A percentile compares a stretch with the other conserved stretches of the same genome.
Conservation (phyloP, 768 basidiomycete genomes). For the Tulasnella sp. region DNA sequence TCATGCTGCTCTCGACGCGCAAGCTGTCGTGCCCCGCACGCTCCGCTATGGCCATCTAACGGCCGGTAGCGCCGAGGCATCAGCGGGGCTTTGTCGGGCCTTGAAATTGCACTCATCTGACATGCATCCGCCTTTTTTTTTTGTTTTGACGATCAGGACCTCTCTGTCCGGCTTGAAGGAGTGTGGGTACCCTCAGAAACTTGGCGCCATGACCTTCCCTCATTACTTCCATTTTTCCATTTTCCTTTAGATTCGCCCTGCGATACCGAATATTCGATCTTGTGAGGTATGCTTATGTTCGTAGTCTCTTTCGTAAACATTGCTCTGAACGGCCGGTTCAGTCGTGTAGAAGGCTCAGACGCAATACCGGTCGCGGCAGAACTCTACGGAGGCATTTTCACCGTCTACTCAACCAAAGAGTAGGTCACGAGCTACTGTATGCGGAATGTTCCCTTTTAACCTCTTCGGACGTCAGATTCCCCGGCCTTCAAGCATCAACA, state of each 20-base stretch:
- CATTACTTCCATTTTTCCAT: too few species aligned
- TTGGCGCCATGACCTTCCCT: background rate
- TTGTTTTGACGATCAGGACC: constrained; percentile 40
- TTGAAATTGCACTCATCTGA: constrained; percentile 17
- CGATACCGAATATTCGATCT: constrained; percentile 64
- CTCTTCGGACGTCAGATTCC: constrained; percentile 35
- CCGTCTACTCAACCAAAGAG: constrained; percentile 62
- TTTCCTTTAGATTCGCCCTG: constrained; percentile 42
- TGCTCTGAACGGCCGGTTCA: background rate
- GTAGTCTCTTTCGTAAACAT: background rate
- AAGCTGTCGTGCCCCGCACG: background rate
- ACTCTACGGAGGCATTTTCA: constrained; percentile 55
- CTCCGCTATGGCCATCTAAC: background rate
- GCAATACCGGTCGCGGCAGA: constrained; percentile 49
- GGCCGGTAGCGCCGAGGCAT: background rate
- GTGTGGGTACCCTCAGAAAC: constrained; percentile 19
- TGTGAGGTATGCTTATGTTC: constrained; percentile 21
- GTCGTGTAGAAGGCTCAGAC: constrained; percentile 23
- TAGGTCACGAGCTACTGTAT: background rate
- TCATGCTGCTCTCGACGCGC: background rate
- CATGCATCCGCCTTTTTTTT: background rate
- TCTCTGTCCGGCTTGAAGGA: constrained; percentile 64
- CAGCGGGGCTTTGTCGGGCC: constrained; percentile 37
- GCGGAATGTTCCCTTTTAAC: background rate
- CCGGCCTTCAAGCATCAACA: constrained; percentile 57